Base-by-base conservation (phyloP, 2,329 filamentous ascomycete species). In the Fusarium lyarnte region DNA sequence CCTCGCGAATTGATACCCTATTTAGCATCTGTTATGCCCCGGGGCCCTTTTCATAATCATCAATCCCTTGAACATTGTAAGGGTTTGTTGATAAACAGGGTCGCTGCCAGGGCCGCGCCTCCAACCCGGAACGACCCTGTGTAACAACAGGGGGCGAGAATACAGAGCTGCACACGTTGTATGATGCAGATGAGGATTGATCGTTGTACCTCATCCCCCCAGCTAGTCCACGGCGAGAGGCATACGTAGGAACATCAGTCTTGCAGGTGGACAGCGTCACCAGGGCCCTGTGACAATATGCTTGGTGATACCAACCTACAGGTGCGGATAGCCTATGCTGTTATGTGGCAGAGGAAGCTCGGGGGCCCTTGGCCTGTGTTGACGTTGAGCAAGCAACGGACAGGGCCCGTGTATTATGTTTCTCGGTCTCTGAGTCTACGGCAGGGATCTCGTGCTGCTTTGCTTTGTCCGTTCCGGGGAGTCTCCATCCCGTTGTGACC, bases 301-400 rank as follows among this genome's bases (percentile, higher is more conserved):
- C 41, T 62, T 62, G 66, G 70, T 71, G 70, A 74, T 74, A 74
- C 70, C 52, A 49, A 33, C 21, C 46, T 55, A 53, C 52, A 59
- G 60, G 61, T 65, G 72, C 59, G 51, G 73, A 65, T 47, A 66
- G 67, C 54, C 59, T 54, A 55, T 68, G 55, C 53, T 68, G 63
- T 55, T 45, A 41, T 64, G 58, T 55, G 61, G 62, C 66, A 74
- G 58, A 74, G 69, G 72, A 76, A 72, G 73, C 63, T 72, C 58
- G 51, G 57, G 41, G 46, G 55, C 42, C 69, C 63, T 58, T 51
- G 46, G 31, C 55, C 57, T 39, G 45, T 61, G 65, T 75, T 72
- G 39, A 51, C 73, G 74, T 76, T 76, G 74, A 63, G 66, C 68
- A 74, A 76, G 74, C 74, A 76, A 77, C 74, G 62, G 69, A 75